Conservation (phyloP, 2,329 filamentous ascomycete species). For the Fusarium siculi region DNA sequence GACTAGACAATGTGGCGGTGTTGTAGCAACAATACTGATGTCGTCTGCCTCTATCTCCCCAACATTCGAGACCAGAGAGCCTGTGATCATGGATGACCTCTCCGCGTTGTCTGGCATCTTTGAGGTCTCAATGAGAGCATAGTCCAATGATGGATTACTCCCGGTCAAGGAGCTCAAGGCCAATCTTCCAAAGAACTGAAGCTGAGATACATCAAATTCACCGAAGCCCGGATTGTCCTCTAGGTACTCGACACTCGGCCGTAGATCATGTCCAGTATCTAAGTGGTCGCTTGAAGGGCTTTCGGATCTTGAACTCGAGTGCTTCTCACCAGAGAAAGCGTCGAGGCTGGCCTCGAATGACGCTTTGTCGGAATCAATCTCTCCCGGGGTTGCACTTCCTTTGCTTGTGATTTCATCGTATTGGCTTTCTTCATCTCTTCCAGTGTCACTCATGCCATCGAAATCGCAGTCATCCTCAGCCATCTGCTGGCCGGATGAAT, state of each 20-base stretch:
- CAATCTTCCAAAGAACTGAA: not conserved
- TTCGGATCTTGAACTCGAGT: accelerated
- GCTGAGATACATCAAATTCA: not conserved
- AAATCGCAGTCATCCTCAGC: not conserved
- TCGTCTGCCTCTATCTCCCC: not conserved
- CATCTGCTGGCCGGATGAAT: not conserved
- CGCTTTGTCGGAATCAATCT: not conserved
- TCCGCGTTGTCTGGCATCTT: accelerated
- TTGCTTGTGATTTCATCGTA: accelerated
- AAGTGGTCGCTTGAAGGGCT: accelerated
- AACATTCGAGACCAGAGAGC: accelerated
- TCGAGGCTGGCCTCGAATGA: not conserved
- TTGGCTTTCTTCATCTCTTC: accelerated
- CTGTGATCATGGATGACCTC: accelerated
- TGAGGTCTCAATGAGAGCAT: not conserved
- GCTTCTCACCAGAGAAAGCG: accelerated
- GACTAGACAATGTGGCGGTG: accelerated
- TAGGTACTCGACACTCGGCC: accelerated
- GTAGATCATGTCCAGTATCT: accelerated
- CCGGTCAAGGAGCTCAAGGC: accelerated
- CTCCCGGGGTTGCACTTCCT: accelerated
- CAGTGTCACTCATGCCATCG: accelerated
- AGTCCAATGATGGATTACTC: accelerated
- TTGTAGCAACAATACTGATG: not conserved
- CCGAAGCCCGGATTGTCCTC: accelerated